phyloP scores from a whole-genome alignment of 2,329 filamentous ascomycete species.

The Penicillium nordicum region DNA sequence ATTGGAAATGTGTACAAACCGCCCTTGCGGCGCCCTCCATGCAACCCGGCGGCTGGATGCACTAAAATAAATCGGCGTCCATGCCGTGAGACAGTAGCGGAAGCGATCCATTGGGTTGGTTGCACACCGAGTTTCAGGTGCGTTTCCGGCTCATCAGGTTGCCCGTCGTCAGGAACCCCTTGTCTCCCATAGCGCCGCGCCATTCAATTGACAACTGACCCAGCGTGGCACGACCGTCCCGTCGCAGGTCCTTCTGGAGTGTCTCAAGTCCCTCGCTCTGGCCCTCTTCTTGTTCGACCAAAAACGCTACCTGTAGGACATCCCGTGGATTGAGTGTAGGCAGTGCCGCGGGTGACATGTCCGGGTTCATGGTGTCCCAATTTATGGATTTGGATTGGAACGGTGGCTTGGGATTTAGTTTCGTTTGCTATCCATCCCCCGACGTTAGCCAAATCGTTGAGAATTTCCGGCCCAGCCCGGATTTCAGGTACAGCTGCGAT shows the following conservation, averaged over 20 bases:
- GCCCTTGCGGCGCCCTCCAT: conserved; percentile 9
- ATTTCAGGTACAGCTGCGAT: neutral
- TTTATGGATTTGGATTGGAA: conserved; percentile 55
- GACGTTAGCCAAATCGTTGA: conserved; percentile 5
- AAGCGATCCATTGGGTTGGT: neutral
- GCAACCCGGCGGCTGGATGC: conserved; percentile 18
- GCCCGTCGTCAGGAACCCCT: conserved; percentile 81
- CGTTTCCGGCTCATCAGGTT: conserved; percentile 58
- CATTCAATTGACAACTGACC: conserved; percentile 84
- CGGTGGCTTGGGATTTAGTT: conserved; percentile 50
- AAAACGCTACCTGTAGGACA: conserved; percentile 62
- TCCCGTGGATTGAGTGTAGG: conserved; percentile 59
- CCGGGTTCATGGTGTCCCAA: conserved; percentile 48
- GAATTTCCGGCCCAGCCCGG: neutral
- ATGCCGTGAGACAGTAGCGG: conserved; percentile 9
- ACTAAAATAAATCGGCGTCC: conserved; percentile 6
- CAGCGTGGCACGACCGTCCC: conserved; percentile 59
- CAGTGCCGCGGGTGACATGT: conserved; percentile 29
- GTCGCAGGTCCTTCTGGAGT: conserved; percentile 47
- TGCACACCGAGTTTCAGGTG: conserved; percentile 23
- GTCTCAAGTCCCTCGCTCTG: conserved; percentile 52
- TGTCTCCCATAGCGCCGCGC: conserved; percentile 85
- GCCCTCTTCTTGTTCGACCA: conserved; percentile 54
- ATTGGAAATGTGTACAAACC: neutral
- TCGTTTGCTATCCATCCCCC: conserved; percentile 39